These are phyloP conservation scores for Russula brevipes DNA, from an alignment of 768 basidiomycete species.

Conservation along the genomic window DNA sequence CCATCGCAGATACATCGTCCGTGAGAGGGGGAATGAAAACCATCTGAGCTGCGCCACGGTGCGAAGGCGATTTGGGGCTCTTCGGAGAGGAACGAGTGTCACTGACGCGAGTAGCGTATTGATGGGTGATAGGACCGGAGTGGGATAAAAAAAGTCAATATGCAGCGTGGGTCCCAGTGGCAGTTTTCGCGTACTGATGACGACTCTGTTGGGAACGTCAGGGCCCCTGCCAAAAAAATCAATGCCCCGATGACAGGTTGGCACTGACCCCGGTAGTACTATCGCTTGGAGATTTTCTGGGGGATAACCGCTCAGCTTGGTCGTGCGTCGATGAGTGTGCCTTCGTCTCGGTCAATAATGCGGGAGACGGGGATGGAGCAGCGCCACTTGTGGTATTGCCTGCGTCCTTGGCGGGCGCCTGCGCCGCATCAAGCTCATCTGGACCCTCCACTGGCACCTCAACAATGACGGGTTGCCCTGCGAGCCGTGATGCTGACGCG, in stretches of 20 bases:
- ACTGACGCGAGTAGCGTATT: background rate
- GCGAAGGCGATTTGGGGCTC: background rate
- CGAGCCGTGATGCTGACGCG: background rate
- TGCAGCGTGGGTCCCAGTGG: background rate
- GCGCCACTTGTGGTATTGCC: background rate
- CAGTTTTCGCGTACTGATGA: slow-evolving; percentile 3
- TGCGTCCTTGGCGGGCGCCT: background rate
- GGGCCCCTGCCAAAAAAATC: background rate
- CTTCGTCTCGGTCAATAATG: background rate
- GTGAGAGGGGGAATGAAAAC: background rate
- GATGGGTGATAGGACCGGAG: background rate
- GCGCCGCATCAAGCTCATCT: background rate
- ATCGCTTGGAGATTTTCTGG: no score
- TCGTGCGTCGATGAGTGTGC: background rate
- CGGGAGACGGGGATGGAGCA: background rate
- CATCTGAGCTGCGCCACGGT: background rate
- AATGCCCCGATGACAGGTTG: background rate
- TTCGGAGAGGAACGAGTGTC: background rate
- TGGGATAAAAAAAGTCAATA: background rate
- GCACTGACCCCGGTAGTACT: background rate
- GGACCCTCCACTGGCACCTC: background rate
- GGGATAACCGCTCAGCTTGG: background rate
- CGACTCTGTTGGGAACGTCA: background rate
- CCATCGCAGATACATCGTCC: background rate
- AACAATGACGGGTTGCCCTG: background rate